Evolutionary conservation across 2,329 filamentous ascomycete species (phyloP).

Genomic region (Epichloe amarillans): DNA sequence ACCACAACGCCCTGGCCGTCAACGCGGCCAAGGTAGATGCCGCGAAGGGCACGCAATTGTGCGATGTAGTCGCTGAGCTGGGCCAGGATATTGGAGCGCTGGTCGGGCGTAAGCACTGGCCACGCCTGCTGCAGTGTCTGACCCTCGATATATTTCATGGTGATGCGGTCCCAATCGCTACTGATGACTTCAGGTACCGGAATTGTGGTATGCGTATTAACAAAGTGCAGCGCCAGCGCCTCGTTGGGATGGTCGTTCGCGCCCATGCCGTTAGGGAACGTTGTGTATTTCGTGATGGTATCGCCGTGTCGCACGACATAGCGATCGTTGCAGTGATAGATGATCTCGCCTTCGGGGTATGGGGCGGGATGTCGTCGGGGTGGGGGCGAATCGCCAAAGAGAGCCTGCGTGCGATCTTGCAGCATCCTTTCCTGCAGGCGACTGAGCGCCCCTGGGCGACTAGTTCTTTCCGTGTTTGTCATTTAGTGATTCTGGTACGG

Average conservation of each 20-base stretch:
- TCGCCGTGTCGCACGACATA: constrained; percentile 10
- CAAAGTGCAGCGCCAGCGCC: constrained; percentile 7
- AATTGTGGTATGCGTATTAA: constrained; percentile 13
- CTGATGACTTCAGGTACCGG: constrained; percentile 14
- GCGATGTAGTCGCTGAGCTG: not conserved
- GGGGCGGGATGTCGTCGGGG: constrained; percentile 8
- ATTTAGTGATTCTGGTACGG: too few species aligned
- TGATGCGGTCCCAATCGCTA: constrained; percentile 15
- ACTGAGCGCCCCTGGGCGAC: not conserved
- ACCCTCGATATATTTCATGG: constrained; percentile 14
- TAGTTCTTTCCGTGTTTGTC: too few species aligned
- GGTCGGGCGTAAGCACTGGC: not conserved
- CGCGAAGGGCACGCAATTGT: constrained; percentile 3
- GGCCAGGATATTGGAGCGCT: not conserved
- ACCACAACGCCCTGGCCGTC: constrained; percentile 12
- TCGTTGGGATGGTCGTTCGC: not conserved
- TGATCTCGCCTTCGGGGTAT: constrained; percentile 11
- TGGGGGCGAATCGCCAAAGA: constrained; percentile 8
- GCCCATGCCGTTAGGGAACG: constrained; percentile 8
- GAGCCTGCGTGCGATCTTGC: not conserved
- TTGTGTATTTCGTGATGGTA: constrained; percentile 12
- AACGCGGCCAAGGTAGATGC: constrained; percentile 10
- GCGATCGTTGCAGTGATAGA: constrained; percentile 6
- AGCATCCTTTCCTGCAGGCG: not conserved
- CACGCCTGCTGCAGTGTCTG: constrained; percentile 10